phyloP scores from a whole-genome alignment of 257 asterid species.

The Rubia yunnanensis region DNA sequence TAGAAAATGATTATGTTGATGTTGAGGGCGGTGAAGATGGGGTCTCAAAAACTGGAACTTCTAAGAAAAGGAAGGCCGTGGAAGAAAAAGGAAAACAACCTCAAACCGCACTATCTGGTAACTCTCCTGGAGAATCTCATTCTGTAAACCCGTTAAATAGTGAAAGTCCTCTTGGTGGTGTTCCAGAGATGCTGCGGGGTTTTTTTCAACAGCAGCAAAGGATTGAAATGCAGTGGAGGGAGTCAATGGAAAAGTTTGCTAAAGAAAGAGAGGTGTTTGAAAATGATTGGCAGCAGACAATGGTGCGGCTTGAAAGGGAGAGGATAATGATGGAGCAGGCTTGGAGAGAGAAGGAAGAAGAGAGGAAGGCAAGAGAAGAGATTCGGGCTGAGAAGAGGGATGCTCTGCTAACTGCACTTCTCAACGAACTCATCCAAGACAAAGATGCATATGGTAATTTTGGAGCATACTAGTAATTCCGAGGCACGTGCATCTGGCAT shows the following conservation, averaged over 20 bases:
- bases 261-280: slow-evolving; percentile 45
- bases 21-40: slow-evolving; percentile 28
- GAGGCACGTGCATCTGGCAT: neutral
- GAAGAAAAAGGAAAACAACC: slow-evolving; percentile 28
- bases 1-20: slow-evolving; percentile 22
- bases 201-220: slow-evolving; percentile 52
- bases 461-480: neutral
- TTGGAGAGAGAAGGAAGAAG: slow-evolving; percentile 61
- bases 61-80: slow-evolving; percentile 24
- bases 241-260: slow-evolving; percentile 42
- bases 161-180: slow-evolving; percentile 9
- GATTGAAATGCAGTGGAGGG: slow-evolving; percentile 60
- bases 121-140: slow-evolving; percentile 12
- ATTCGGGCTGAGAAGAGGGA: slow-evolving; percentile 68
- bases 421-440: slow-evolving; percentile 46
- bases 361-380: slow-evolving; percentile 50
- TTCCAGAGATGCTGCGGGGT: slow-evolving; percentile 33
- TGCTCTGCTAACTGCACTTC: slow-evolving; percentile 41
- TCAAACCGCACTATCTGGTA: slow-evolving; percentile 13
- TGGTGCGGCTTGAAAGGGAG: slow-evolving; percentile 64
- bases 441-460: slow-evolving; percentile 11
- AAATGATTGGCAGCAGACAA: slow-evolving; percentile 51
- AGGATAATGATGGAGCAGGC: slow-evolving; percentile 46
- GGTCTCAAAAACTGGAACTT: slow-evolving; percentile 11
- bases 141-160: slow-evolving; percentile 6